A percentile compares a stretch with the other conserved stretches of the same genome.
phyloP scores from a whole-genome alignment of 2,329 filamentous ascomycete genomes.

The Eutypella sp. region DNA sequence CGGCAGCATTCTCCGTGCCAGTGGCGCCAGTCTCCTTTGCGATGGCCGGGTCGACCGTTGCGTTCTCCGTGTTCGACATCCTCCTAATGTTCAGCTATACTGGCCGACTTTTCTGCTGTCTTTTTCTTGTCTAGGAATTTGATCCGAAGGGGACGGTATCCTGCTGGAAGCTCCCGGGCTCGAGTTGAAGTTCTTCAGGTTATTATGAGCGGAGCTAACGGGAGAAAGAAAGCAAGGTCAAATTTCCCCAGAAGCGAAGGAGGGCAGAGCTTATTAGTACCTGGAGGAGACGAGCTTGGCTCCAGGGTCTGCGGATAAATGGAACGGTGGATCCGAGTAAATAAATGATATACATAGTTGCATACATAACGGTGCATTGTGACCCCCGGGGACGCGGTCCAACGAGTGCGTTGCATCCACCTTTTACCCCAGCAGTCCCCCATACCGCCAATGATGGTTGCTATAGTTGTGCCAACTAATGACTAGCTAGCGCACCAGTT shows the following conservation, averaged over 20 bases:
- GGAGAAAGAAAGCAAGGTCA: background rate
- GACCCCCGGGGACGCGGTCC: background rate
- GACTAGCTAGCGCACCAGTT: background rate
- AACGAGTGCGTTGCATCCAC: no score
- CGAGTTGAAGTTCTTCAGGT: background rate
- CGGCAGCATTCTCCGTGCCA: no score
- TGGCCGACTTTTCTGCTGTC: background rate
- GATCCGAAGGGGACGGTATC: no score
- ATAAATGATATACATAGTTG: background rate
- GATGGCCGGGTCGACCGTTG: no score
- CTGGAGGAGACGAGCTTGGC: no score
- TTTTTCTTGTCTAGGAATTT: background rate
- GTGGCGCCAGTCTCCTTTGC: constrained; percentile 2
- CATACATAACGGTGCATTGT: no score
- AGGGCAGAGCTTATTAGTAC: background rate
- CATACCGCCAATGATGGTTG: background rate
- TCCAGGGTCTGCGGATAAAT: background rate
- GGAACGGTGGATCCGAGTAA: background rate
- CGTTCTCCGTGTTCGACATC: constrained; percentile 17
- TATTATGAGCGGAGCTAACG: background rate
- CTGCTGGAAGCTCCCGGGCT: no score
- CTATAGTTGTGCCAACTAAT: background rate
- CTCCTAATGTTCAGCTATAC: background rate
- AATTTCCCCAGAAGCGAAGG: background rate
- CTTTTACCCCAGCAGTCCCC: background rate